Conservation (phyloP, 106 monocot species). For the Posidonia australis region DNA sequence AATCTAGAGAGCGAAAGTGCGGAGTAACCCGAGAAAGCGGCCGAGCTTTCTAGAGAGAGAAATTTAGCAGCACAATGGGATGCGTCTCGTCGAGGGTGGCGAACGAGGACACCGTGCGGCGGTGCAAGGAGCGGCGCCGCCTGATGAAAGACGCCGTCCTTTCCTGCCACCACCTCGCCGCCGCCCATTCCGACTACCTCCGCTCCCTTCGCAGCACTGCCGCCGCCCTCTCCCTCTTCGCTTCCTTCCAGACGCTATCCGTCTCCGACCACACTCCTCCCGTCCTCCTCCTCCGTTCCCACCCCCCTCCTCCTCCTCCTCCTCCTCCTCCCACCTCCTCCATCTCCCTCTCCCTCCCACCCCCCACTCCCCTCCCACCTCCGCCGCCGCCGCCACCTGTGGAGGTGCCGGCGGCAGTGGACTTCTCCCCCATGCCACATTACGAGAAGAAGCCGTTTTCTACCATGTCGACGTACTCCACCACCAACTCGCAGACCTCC, state of each 20-base stretch:
- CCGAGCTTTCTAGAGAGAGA: neutral
- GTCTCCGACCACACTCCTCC: conserved; percentile 62
- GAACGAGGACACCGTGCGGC: conserved; percentile 83
- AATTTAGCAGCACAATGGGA: conserved; percentile 31
- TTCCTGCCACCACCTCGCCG: conserved; percentile 72
- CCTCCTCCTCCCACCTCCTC: conserved; percentile 18
- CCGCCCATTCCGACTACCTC: conserved; percentile 90
- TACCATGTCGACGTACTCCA: conserved; percentile 12
- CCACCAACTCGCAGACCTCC: conserved; percentile 73
- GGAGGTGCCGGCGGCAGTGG: too few species aligned
- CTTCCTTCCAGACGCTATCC: conserved; percentile 50
- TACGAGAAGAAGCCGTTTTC: neutral
- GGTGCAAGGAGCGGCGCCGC: conserved; percentile 89
- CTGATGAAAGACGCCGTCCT: conserved; percentile 71
- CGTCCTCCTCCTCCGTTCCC: conserved; percentile 36
- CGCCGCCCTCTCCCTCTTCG: conserved; percentile 67
- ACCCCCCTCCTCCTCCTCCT: conserved; percentile 10
- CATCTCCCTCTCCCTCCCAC: conserved; percentile 3
- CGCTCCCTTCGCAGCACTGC: conserved; percentile 59
- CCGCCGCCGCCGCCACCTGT: neutral
- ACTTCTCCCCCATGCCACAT: conserved; percentile 2
- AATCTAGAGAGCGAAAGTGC: neutral
- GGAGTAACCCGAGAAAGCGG: neutral
- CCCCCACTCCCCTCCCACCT: conserved; percentile 6
- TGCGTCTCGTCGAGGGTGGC: conserved; percentile 79